Percentiles rank a stretch among this genome's conserved stretches.
Conservation (phyloP, 257 asterid species). For the Solanum etuberosum region DNA sequence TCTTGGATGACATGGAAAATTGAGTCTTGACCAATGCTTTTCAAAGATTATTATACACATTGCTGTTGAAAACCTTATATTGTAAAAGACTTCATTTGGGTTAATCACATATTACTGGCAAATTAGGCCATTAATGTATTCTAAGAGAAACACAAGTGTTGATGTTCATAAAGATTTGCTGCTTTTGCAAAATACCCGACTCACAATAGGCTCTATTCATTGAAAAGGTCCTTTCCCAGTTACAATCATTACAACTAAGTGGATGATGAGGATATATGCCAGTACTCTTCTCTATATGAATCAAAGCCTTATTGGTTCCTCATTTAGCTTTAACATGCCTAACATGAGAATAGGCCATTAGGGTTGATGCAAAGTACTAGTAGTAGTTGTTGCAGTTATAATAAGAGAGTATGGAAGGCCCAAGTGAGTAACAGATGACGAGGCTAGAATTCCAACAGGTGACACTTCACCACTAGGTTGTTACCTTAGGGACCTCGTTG, state of each 20-base stretch:
- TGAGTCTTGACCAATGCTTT: background rate
- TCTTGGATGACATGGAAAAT: background rate
- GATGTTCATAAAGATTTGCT: background rate
- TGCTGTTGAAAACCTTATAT: background rate
- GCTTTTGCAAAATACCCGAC: background rate
- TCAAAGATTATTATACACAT: background rate
- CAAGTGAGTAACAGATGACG: background rate
- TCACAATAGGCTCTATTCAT: background rate
- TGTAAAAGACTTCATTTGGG: background rate
- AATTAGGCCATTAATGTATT: background rate
- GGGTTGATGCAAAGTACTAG: background rate
- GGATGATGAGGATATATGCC: background rate
- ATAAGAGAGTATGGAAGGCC: background rate
- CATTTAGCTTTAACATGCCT: background rate
- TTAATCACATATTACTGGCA: background rate
- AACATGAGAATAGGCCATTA: background rate
- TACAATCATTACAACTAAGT: background rate
- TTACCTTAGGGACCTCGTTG: background rate
- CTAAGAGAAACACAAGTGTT: background rate
- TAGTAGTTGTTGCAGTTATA: background rate
- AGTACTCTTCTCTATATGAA: background rate
- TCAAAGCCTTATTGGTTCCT: background rate
- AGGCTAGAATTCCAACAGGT: background rate
- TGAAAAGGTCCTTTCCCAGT: background rate
- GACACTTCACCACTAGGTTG: background rate